Evolutionary conservation across 2,329 filamentous ascomycete genomes (phyloP).

Genomic region (Botrytis tulipae): DNA sequence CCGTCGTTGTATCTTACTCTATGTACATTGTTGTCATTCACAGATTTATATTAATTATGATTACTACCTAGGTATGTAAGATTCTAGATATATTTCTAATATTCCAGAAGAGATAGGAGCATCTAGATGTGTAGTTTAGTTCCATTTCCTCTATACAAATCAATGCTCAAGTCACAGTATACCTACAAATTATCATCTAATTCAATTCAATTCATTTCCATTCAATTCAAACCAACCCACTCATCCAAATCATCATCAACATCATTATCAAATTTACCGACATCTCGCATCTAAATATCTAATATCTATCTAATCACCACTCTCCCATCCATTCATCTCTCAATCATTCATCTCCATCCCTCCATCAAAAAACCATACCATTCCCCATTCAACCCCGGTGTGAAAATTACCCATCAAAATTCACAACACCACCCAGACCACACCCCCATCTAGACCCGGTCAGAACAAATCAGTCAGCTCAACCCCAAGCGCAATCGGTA

Average conservation of each 20-base stretch:
- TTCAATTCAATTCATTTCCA: background rate
- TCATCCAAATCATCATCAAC: background rate
- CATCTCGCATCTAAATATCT: background rate
- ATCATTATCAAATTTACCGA: background rate
- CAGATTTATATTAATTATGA: background rate
- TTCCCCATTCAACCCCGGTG: constrained; percentile 3
- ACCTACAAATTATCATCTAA: background rate
- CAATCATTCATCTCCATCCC: background rate
- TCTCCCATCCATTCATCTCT: background rate
- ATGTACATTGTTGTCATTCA: background rate
- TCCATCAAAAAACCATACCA: background rate
- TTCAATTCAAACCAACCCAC: background rate
- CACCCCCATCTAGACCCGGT: background rate
- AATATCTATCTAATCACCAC: background rate
- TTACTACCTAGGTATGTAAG: background rate
- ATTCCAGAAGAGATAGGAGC: background rate
- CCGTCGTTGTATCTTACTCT: background rate
- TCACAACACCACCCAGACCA: background rate
- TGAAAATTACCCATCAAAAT: background rate
- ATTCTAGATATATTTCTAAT: background rate
- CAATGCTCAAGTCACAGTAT: background rate
- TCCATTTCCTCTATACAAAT: background rate
- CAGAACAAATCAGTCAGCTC: background rate
- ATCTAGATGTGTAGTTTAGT: background rate
- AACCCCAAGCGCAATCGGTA: background rate